Percentiles rank a stretch among this genome's conserved stretches.
Conservation (phyloP, 1,284 basidiomycete species). For the Takashimella koratensis region DNA sequence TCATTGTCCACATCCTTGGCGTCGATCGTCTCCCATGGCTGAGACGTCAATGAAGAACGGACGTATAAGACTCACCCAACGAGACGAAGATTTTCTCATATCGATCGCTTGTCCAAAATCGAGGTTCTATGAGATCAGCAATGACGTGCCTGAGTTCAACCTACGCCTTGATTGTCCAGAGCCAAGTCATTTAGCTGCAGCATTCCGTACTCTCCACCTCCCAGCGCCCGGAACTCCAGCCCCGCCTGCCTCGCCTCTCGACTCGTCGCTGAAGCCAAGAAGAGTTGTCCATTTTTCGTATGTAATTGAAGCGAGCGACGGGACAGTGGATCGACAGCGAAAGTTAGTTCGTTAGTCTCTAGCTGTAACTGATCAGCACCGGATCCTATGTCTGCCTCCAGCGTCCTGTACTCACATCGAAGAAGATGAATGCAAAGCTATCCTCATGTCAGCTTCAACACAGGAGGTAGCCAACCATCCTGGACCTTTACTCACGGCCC, state of each 20-base stretch:
- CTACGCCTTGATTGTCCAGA: neutral
- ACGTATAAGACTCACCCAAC: neutral
- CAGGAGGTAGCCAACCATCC: too few species aligned
- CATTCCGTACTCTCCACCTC: conserved; percentile 34
- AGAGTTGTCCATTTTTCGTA: conserved; percentile 3
- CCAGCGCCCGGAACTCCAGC: conserved; percentile 26
- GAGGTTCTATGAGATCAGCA: neutral
- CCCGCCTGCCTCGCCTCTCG: conserved; percentile 12
- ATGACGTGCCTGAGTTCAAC: neutral
- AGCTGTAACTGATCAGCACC: conserved; percentile 46
- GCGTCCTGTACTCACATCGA: neutral
- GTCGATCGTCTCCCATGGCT: neutral
- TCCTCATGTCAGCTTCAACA: neutral
- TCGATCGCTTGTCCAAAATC: neutral
- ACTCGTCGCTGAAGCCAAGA: conserved; percentile 31
- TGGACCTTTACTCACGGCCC: conserved; percentile 78
- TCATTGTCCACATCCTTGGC: neutral
- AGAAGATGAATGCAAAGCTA: conserved; percentile 1
- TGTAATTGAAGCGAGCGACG: conserved; percentile 76
- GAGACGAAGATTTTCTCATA: neutral
- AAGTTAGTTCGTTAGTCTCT: conserved; percentile 57
- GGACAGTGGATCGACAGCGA: conserved; percentile 84
- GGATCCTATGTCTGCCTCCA: neutral
- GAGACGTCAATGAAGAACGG: neutral
- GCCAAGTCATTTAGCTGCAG: conserved; percentile 18